These are phyloP conservation scores for Trichoderma sp. DNA, from an alignment of 2,329 filamentous ascomycete genomes.

Conservation along the genomic window DNA sequence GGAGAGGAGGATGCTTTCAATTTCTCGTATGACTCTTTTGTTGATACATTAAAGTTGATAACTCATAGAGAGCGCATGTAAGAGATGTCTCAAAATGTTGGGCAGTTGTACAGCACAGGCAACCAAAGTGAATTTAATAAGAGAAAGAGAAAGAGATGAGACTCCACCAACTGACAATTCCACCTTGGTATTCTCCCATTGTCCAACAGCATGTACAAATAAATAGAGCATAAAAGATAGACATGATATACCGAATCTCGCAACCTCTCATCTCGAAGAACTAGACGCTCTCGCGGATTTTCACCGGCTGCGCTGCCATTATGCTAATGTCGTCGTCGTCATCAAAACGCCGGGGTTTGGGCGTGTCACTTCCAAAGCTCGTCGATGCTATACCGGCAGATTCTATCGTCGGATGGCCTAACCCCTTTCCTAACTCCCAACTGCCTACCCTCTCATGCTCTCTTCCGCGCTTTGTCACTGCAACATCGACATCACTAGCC, in stretches of 20 bases:
- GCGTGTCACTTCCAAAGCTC: slow-evolving; percentile 19
- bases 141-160: background rate
- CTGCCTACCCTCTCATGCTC: slow-evolving; percentile 47
- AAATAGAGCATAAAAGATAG: background rate
- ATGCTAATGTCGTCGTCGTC: slow-evolving; percentile 33
- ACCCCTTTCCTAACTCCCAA: slow-evolving; percentile 43
- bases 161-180: background rate
- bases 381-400: slow-evolving; percentile 27
- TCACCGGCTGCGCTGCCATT: slow-evolving; percentile 36
- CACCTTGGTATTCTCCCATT: background rate
- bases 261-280: background rate
- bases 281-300: slow-evolving; percentile 40
- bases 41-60: background rate
- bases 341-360: slow-evolving; percentile 21
- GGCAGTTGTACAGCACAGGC: background rate
- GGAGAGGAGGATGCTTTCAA: background rate
- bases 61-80: background rate
- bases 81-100: background rate
- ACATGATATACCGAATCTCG: background rate
- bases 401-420: slow-evolving; percentile 19
- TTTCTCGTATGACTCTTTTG: background rate
- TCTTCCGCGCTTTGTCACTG: slow-evolving; percentile 37
- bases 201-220: background rate
- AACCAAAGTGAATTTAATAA: background rate
- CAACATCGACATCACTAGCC: slow-evolving; percentile 43